These are phyloP conservation scores for Glebionis coronaria DNA, from an alignment of 129 eudicot genomes.

Conservation along the genomic window DNA sequence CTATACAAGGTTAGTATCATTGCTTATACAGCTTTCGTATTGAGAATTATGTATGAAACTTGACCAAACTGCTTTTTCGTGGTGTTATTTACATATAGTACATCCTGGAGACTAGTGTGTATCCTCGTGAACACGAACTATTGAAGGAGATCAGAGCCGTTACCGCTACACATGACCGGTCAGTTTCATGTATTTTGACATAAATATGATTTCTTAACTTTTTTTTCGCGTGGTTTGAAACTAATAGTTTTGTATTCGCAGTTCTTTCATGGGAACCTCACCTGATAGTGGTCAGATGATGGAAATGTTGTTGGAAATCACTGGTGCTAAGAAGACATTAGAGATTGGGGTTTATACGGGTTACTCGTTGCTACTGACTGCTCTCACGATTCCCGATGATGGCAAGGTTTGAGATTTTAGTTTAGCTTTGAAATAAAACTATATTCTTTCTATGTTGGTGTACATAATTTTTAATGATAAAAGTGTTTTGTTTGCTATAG, in stretches of 20 bases:
- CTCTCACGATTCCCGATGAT: slow-evolving; percentile 42
- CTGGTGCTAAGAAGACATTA: slow-evolving; percentile 29
- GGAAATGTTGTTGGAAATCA: slow-evolving; percentile 26
- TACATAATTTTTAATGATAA: background rate
- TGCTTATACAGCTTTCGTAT: background rate
- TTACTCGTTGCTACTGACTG: slow-evolving; percentile 41
- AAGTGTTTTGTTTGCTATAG: slow-evolving; percentile 11
- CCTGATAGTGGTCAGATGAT: slow-evolving; percentile 42
- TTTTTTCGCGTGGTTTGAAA: background rate
- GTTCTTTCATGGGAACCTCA: slow-evolving; percentile 36
- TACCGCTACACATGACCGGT: slow-evolving; percentile 52
- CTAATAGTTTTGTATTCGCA: background rate
- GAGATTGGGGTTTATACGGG: slow-evolving; percentile 48
- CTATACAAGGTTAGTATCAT: slow-evolving; percentile 33
- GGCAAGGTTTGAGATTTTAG: slow-evolving; percentile 39
- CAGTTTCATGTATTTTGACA: background rate
- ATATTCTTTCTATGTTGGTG: background rate
- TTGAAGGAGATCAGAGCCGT: slow-evolving; percentile 56
- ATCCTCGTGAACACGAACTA: slow-evolving; percentile 51
- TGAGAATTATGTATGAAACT: background rate
- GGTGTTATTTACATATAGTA: slow-evolving; percentile 31
- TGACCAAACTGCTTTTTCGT: too few species aligned
- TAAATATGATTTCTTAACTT: too few species aligned
- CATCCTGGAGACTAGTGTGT: slow-evolving; percentile 46
- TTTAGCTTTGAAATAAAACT: background rate